These are phyloP conservation scores for Hypoxylon sp. DNA, from an alignment of 2,329 filamentous ascomycete species.

Conservation along the genomic window DNA sequence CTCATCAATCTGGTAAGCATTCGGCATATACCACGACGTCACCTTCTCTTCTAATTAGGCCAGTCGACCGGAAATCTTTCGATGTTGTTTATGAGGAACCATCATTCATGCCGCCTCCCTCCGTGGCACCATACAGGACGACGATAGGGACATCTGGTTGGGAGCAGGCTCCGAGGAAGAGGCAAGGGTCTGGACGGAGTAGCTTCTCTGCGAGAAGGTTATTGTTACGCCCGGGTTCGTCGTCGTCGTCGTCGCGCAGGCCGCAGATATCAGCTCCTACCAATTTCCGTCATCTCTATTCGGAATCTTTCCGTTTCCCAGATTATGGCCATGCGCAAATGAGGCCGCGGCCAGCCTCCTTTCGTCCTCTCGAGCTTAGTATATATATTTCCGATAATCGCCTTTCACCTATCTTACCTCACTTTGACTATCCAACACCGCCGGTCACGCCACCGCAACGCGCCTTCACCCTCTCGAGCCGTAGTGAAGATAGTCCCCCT, in stretches of 20 bases:
- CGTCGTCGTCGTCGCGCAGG: conserved; percentile 60
- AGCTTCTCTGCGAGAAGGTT: conserved; percentile 61
- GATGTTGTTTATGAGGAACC: conserved; percentile 56
- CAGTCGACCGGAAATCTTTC: conserved; percentile 52
- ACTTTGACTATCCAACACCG: conserved; percentile 57
- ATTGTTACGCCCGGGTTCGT: conserved; percentile 56
- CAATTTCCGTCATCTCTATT: conserved; percentile 70
- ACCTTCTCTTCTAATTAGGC: conserved; percentile 34
- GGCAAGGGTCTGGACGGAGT: conserved; percentile 55
- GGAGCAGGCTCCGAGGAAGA: conserved; percentile 53
- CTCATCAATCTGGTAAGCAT: conserved; percentile 54
- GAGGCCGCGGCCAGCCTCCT: conserved; percentile 54
- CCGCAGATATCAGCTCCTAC: conserved; percentile 69
- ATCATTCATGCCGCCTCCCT: conserved; percentile 52
- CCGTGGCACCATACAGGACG: conserved; percentile 44
- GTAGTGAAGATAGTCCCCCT: conserved; percentile 52
- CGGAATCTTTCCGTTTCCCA: conserved; percentile 50
- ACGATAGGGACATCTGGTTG: conserved; percentile 47
- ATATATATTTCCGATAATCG: conserved; percentile 61
- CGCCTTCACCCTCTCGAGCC: conserved; percentile 51
- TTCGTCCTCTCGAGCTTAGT: conserved; percentile 68
- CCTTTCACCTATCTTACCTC: conserved; percentile 68
- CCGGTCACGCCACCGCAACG: conserved; percentile 56
- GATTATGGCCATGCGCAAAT: conserved; percentile 42
- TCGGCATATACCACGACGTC: conserved; percentile 36